phyloP scores from a whole-genome alignment of 129 eudicot species.

The carrot (Daucus carota) region DH1_v3.0 NC_030381.2:41713001-41713500 shows the following conservation, averaged over 20 bases:
- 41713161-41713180: slow-evolving; percentile 67
- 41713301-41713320: neutral
- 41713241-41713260: slow-evolving; percentile 57
- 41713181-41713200: slow-evolving; percentile 53
- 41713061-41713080: neutral
- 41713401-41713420: slow-evolving; percentile 75
- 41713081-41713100: neutral
- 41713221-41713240: slow-evolving; percentile 74
- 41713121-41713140: neutral
- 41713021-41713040: neutral
- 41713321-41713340: slow-evolving; percentile 7
- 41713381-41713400: slow-evolving; percentile 86
- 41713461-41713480: slow-evolving; percentile 53
- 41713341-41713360: slow-evolving; percentile 66
- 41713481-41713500: neutral
- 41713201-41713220: slow-evolving; percentile 60
- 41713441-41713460: slow-evolving; percentile 87
- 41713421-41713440: slow-evolving; percentile 72
- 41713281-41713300: neutral
- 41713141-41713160: slow-evolving; percentile 62
- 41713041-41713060: neutral
- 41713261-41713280: neutral
- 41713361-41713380: slow-evolving; percentile 75
- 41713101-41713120: neutral
- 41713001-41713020: neutral